A percentile compares a stretch with the other conserved stretches of the same genome.
Evolutionary conservation across 768 basidiomycete genomes (phyloP).

Genomic region (Mycena epipterygia): DNA sequence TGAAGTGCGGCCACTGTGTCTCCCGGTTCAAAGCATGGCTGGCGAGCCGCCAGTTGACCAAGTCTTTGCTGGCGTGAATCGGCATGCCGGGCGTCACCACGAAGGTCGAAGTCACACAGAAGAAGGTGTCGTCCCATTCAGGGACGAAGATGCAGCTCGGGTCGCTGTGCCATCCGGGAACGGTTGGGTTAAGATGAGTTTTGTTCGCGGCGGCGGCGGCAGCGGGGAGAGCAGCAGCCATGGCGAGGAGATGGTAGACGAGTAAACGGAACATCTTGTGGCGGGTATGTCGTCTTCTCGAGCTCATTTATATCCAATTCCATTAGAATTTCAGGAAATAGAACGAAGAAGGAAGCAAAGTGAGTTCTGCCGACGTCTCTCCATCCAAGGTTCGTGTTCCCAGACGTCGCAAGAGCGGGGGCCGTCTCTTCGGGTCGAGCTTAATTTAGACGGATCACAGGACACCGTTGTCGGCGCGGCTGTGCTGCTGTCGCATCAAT

Average conservation of each 20-base stretch:
- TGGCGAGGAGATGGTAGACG: constrained; percentile 9
- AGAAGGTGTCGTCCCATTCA: constrained; percentile 42
- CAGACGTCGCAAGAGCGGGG: no score
- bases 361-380: constrained; percentile 20
- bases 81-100: constrained; percentile 44
- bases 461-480: not conserved
- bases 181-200: constrained; percentile 27
- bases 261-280: constrained; percentile 11
- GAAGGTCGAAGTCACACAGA: constrained; percentile 46
- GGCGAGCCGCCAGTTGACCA: constrained; percentile 43
- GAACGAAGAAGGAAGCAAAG: constrained; percentile 7
- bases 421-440: constrained; percentile 11
- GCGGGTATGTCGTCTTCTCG: constrained; percentile 2
- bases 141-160: constrained; percentile 40
- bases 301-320: constrained; percentile 14
- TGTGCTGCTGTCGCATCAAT: not conserved
- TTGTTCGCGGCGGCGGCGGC: constrained; percentile 22
- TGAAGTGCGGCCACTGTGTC: constrained; percentile 31
- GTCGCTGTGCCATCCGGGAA: constrained; percentile 41
- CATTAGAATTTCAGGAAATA: not conserved
- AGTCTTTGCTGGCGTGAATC: constrained; percentile 41
- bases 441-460: constrained; percentile 5
- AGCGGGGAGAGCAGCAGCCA: constrained; percentile 6
- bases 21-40: constrained; percentile 28
- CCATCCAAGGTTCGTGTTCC: constrained; percentile 18